A percentile compares a stretch with the other conserved stretches of the same genome.
Conservation (phyloP, 495 filamentous ascomycete species). For the Rostrohypoxylon terebratum region DNA sequence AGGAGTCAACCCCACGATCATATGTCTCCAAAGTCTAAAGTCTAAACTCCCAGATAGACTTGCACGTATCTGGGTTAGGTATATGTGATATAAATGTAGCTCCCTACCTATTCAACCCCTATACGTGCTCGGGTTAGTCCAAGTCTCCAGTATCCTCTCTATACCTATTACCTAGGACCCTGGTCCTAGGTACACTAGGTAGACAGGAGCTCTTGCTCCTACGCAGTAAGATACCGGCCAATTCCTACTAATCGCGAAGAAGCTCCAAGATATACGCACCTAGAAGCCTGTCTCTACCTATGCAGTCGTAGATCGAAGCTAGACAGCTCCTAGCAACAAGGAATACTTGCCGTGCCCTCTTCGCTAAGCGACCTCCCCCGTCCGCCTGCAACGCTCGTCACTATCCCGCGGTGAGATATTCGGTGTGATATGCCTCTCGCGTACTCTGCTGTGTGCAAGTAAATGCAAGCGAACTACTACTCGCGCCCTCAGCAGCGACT, state of each 20-base stretch:
- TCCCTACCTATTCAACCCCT: no score
- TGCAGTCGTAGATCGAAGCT: conserved; percentile 5
- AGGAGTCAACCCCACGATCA: not conserved
- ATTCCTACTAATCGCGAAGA: not conserved
- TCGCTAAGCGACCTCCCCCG: not conserved
- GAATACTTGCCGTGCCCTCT: no score
- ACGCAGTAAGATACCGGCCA: not conserved
- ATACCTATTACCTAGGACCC: not conserved
- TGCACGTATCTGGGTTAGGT: not conserved
- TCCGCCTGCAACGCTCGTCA: not conserved
- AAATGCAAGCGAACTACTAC: no score
- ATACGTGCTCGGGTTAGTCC: not conserved
- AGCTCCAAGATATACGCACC: not conserved
- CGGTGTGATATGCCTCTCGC: conserved; percentile 12
- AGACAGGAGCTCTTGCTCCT: no score
- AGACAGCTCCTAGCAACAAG: not conserved
- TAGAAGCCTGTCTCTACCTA: not conserved
- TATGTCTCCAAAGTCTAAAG: no score
- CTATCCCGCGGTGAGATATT: conserved; percentile 10
- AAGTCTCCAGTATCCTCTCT: not conserved
- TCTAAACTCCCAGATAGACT: not conserved
- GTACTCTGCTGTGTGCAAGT: not conserved
- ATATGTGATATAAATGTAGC: not conserved
- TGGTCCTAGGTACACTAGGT: not conserved
- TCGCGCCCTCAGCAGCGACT: not conserved